phyloP scores from a whole-genome alignment of 2,329 filamentous ascomycete genomes.

The Calonectria ilicicola region DNA sequence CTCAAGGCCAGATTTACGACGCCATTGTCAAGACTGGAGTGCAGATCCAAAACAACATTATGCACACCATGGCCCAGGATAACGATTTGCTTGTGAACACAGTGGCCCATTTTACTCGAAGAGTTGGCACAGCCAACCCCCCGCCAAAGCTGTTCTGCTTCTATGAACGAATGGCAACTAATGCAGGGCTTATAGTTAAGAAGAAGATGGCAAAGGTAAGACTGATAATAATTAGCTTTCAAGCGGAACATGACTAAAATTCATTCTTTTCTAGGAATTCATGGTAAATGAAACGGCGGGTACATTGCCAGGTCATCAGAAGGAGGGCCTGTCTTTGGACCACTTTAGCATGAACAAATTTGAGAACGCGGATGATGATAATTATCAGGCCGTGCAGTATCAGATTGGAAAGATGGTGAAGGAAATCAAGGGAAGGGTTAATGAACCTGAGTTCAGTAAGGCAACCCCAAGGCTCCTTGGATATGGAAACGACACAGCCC shows the following conservation, averaged over 20 bases:
- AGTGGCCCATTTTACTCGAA: constrained; percentile 10
- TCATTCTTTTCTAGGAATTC: neutral
- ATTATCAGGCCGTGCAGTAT: neutral
- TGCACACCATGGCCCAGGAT: constrained; percentile 14
- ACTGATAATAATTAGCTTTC: too few species aligned
- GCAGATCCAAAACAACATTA: constrained; percentile 2
- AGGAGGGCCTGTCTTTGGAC: constrained; percentile 9
- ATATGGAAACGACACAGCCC: neutral
- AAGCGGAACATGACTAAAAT: neutral
- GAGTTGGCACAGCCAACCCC: neutral
- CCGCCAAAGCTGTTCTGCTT: constrained; percentile 15
- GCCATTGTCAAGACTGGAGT: neutral
- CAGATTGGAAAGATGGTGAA: neutral
- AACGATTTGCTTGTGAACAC: constrained; percentile 4
- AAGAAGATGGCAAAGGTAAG: neutral
- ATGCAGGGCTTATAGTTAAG: neutral
- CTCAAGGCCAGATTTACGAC: constrained; percentile 6
- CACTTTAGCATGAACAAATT: constrained; percentile 29
- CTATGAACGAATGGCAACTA: constrained; percentile 12
- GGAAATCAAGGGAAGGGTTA: neutral
- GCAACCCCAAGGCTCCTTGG: neutral
- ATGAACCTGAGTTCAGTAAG: constrained; percentile 3
- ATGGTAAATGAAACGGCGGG: constrained; percentile 9
- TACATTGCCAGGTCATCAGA: constrained; percentile 1
- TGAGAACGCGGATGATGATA: neutral